phyloP scores from a whole-genome alignment of 345 rosid genomes.

The Carallia pectinifolia region DNA sequence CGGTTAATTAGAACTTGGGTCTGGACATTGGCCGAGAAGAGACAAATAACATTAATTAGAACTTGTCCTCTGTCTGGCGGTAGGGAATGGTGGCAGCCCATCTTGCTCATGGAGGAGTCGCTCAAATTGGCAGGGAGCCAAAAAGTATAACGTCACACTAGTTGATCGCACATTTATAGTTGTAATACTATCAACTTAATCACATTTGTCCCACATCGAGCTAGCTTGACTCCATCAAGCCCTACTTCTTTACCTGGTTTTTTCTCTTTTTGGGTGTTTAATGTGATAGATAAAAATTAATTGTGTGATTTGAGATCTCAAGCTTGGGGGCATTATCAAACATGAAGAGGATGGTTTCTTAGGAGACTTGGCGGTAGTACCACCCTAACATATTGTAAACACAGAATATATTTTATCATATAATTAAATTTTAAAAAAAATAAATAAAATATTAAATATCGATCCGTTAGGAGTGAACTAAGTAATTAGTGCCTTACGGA shows the following conservation, averaged over 20 bases:
- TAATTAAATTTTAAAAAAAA: too few relatives aligned
- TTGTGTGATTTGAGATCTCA: slow-evolving; percentile 6
- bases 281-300: not conserved
- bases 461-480: too few relatives aligned
- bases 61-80: not conserved
- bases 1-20: too few relatives aligned
- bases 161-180: too few relatives aligned
- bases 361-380: not conserved
- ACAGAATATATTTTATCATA: too few relatives aligned
- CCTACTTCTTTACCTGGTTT: too few relatives aligned
- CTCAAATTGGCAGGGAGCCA: not conserved
- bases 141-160: not conserved
- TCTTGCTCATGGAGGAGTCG: slow-evolving; percentile 4
- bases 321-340: not conserved
- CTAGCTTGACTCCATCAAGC: too few relatives aligned
- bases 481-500: not conserved
- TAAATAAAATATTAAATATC: too few relatives aligned
- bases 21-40: too few relatives aligned
- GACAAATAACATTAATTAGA: not conserved
- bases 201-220: too few relatives aligned
- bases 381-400: not conserved
- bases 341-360: slow-evolving; percentile 8
- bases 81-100: slow-evolving; percentile 10
- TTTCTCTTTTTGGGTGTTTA: not conserved
- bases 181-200: too few relatives aligned